A percentile compares a stretch with the other conserved stretches of the same genome.
Evolutionary conservation across 1,139 yeast genomes (phyloP).

Genomic region (Blastobotrys indianensis): DNA sequence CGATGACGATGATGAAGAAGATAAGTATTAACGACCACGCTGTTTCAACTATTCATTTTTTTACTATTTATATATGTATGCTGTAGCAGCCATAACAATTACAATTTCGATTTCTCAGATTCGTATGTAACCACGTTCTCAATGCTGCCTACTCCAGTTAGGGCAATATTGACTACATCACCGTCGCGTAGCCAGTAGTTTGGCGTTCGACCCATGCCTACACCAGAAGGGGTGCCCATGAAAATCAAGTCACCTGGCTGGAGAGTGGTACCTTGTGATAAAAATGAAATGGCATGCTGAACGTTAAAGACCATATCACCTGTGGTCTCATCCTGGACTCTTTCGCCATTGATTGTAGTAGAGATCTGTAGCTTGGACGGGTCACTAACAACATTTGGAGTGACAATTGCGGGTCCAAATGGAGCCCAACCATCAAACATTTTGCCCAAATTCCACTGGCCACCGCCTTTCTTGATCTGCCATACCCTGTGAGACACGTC

Average conservation of each 20-base stretch:
- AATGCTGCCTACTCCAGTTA: conserved; percentile 43
- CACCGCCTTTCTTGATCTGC: conserved; percentile 44
- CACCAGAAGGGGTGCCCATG: conserved; percentile 54
- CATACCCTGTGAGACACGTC: conserved; percentile 51
- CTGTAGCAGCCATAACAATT: not conserved
- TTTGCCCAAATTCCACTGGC: conserved; percentile 49
- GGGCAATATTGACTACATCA: conserved; percentile 41
- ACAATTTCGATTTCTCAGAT: conserved; percentile 11
- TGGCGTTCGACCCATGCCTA: conserved; percentile 43
- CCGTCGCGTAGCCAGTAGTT: conserved; percentile 41
- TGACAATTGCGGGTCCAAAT: conserved; percentile 47
- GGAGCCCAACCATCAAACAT: conserved; percentile 54
- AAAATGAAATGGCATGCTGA: conserved; percentile 41
- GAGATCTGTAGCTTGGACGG: conserved; percentile 34
- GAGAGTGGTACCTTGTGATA: conserved; percentile 48
- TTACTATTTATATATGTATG: not conserved
- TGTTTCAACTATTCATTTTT: not conserved
- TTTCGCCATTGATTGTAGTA: conserved; percentile 41
- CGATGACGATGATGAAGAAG: not conserved
- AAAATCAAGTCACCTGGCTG: conserved; percentile 46
- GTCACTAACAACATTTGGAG: conserved; percentile 32
- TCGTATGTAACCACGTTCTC: conserved; percentile 36
- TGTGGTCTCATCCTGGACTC: conserved; percentile 42
- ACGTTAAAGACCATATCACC: conserved; percentile 47
- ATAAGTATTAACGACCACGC: not conserved